These are phyloP conservation scores for Limnomonas spitsbergensis DNA, from an alignment of 139 green algal genomes.

Conservation along the genomic window DNA sequence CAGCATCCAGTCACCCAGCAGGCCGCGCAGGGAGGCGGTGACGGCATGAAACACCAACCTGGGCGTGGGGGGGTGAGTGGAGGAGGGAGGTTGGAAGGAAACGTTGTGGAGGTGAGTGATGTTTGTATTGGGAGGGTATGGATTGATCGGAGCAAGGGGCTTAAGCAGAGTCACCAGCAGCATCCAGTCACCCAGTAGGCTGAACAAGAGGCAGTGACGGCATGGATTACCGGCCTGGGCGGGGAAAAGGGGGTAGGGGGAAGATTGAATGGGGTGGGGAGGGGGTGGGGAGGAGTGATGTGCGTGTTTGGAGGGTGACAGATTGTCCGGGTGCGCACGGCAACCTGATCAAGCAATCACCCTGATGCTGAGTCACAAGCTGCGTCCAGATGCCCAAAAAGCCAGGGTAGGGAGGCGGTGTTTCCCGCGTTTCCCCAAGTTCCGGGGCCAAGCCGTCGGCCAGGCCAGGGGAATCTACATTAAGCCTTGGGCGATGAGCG, in stretches of 20 bases:
- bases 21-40: constrained; percentile 61
- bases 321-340: too few relatives aligned
- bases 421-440: too few relatives aligned
- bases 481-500: too few relatives aligned
- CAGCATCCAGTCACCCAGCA: constrained; percentile 75
- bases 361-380: too few relatives aligned
- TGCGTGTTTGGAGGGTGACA: too few relatives aligned
- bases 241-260: not conserved
- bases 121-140: too few relatives aligned
- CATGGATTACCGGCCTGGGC: constrained; percentile 62
- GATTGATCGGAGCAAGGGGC: too few relatives aligned
- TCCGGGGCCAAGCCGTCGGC: too few relatives aligned
- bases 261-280: not conserved
- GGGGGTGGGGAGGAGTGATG: not conserved
- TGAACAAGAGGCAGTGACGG: constrained; percentile 71
- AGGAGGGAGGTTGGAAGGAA: not conserved
- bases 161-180: constrained; percentile 88
- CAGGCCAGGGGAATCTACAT: too few relatives aligned
- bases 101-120: not conserved
- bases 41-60: constrained; percentile 73
- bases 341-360: too few relatives aligned
- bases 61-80: not conserved
- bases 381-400: too few relatives aligned
- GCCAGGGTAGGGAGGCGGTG: too few relatives aligned
- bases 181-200: constrained; percentile 70